Evolutionary conservation across 1,284 basidiomycete genomes (phyloP).

Genomic region (Golubevia pallescens): DNA sequence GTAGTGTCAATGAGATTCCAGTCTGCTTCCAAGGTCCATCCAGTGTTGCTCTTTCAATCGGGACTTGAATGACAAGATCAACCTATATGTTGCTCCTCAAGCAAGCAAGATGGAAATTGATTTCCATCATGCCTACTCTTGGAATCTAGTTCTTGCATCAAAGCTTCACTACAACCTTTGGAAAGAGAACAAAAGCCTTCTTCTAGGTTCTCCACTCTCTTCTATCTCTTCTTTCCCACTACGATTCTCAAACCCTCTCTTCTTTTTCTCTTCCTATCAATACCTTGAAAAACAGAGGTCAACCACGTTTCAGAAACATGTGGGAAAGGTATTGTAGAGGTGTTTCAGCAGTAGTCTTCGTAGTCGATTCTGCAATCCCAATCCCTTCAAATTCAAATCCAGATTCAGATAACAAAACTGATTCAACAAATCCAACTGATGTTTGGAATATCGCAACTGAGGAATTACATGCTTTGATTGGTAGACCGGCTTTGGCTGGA

Average conservation of each 20-base stretch:
- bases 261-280: neutral
- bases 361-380: constrained; percentile 51
- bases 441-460: constrained; percentile 46
- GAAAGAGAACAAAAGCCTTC: too few relatives aligned
- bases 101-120: too few relatives aligned
- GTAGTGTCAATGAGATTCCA: constrained; percentile 1
- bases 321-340: constrained; percentile 58
- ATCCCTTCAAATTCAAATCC: constrained; percentile 15
- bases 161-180: too few relatives aligned
- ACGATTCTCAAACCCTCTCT: neutral
- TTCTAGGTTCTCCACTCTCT: too few relatives aligned
- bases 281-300: constrained; percentile 28
- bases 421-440: constrained; percentile 2
- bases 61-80: too few relatives aligned
- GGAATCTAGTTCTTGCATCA: too few relatives aligned
- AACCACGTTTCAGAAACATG: constrained; percentile 54
- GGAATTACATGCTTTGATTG: constrained; percentile 48
- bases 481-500: constrained; percentile 37
- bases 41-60: too few relatives aligned
- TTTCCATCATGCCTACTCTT: too few relatives aligned
- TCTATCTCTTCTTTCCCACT: neutral
- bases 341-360: constrained; percentile 55
- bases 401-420: neutral
- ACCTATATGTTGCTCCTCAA: too few relatives aligned
- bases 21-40: neutral